A percentile compares a stretch with the other conserved stretches of the same genome.
These are phyloP conservation scores for Pichia scutulata DNA, from an alignment of 805 yeast genomes.

Conservation along the genomic window DNA sequence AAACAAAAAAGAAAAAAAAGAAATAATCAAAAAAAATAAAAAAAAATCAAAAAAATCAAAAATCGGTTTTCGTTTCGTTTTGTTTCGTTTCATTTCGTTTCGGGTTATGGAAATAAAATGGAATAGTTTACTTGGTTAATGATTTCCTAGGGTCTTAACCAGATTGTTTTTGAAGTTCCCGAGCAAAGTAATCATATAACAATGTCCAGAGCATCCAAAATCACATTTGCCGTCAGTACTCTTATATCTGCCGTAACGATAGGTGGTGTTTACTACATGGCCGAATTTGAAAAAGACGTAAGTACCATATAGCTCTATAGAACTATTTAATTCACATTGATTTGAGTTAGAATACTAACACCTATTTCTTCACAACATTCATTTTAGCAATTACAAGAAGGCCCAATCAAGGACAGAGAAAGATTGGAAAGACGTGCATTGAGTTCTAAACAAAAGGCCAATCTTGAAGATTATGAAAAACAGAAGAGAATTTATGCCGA, in stretches of 20 bases:
- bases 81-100: no score
- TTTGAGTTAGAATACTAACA: slow-evolving; percentile 2
- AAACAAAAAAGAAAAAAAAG: neutral
- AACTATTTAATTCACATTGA: no score
- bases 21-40: no score
- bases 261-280: slow-evolving; percentile 62
- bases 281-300: slow-evolving; percentile 58
- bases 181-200: no score
- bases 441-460: slow-evolving; percentile 38
- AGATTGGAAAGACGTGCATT: slow-evolving; percentile 42
- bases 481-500: slow-evolving; percentile 55
- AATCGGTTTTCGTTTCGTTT: no score
- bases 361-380: neutral
- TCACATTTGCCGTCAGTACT: slow-evolving; percentile 58
- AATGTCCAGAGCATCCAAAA: slow-evolving; percentile 81
- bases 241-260: slow-evolving; percentile 51
- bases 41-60: no score
- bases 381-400: slow-evolving; percentile 57
- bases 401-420: slow-evolving; percentile 78
- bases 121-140: no score
- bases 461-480: slow-evolving; percentile 56
- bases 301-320: slow-evolving; percentile 19
- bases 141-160: no score
- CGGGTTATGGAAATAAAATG: neutral
- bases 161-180: no score